Evolutionary conservation across 139 green algal species (phyloP), one percentile per base, ranked within the genome.

Genomic region (Closterium sp.): DNA sequence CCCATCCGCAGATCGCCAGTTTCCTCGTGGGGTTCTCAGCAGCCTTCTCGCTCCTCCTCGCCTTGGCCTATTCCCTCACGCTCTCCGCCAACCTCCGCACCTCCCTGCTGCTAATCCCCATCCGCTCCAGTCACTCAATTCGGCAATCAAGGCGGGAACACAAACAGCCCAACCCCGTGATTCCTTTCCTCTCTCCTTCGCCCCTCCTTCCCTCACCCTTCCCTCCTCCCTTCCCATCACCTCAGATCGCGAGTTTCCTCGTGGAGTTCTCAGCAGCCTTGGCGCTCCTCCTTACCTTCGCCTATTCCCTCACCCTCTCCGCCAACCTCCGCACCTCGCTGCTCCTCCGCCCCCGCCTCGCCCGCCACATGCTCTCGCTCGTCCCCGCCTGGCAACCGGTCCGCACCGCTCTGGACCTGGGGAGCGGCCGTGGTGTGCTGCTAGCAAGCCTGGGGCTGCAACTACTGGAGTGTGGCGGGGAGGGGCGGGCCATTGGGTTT

Each of bases 401-500:
- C 21, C 24, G 28, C 28, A 45, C 88, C 19, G 91, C 91, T n/a
- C 91, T 94, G 11, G 91, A 94, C 42, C 89, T 93, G 13, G 88
- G 91, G n/a, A 93, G 91, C 91, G 91, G 91, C 34, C 28, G 91
- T 2, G 91, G 91, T 1, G 29, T 94, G 28, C 91, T 94, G 32
- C 50, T 94, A 4, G 62, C 62, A 11, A 94, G 45, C 28, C 17
- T 92, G 45, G 91, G 89, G 29, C 50, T 93, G 30, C 31, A 32
- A 13, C 90, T 93, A 3, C 29, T n/a, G 30, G 90, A 92, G 89
- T 86, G 50, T 85, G 45, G 89, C 0, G 70, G n/a, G 32, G 89
- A n/a, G 22, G 89, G 89, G 19, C 30, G 89, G 21, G 89, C 34
- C 24, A 86, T 92, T 11, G 89, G 89, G 24, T 38, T 92, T 29